Evolutionary conservation across 1,284 basidiomycete species (phyloP).

Genomic region (Hemileia vastatrix): DNA sequence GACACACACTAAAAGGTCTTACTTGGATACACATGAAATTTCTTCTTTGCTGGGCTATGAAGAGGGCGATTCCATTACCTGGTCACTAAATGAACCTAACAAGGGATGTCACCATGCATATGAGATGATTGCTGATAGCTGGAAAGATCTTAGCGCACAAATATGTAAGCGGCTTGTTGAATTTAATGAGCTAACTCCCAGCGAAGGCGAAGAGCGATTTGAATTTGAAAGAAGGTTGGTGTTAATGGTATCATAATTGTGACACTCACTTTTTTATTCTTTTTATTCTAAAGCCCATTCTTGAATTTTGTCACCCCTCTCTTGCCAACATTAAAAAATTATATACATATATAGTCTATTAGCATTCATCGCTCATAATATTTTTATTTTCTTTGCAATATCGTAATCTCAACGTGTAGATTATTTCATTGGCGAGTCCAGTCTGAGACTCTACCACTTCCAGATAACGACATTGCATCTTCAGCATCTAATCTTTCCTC

Average conservation of each 20-base stretch:
- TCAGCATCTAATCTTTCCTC: too few species aligned
- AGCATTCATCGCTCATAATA: too few species aligned
- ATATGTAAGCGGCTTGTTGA: neutral
- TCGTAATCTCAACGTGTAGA: too few species aligned
- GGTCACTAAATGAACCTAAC: conserved; percentile 23
- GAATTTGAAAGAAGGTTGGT: conserved; percentile 9
- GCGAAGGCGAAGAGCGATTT: too few species aligned
- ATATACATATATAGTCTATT: too few species aligned
- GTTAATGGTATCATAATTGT: neutral
- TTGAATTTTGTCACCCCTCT: neutral
- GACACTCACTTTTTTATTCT: neutral
- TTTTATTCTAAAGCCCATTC: neutral
- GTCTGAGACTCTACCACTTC: conserved; percentile 11
- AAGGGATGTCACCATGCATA: conserved; percentile 23
- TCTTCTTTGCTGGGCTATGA: conserved; percentile 19
- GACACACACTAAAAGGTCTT: conserved; percentile 14
- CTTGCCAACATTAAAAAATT: too few species aligned
- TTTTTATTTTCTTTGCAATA: too few species aligned
- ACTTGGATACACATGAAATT: conserved; percentile 19
- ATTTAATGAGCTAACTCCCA: too few species aligned
- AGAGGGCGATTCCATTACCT: conserved; percentile 21
- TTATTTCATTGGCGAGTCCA: conserved; percentile 23
- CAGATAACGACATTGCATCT: conserved; percentile 3
- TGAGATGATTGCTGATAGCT: conserved; percentile 21
- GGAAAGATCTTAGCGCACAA: conserved; percentile 9